Evolutionary conservation across 208 protist genomes (phyloP), one percentile per base, ranked within the genome.

Genomic region (Trypanosoma lewisi): DNA sequence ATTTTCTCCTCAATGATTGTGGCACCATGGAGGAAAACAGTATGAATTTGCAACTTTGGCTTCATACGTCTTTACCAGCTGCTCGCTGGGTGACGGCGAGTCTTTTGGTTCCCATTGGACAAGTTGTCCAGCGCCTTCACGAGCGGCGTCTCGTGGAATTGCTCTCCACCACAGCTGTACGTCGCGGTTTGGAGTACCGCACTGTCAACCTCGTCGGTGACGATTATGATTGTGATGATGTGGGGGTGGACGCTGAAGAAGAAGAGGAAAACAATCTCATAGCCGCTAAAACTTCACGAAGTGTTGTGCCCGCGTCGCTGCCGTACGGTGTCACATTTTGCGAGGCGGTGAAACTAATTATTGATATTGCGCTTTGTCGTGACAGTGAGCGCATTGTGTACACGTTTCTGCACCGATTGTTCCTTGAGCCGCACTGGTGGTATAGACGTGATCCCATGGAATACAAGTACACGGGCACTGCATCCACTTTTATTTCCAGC

Each of bases 61-160:
- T 93, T 9, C 78, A 87, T 65, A 70, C 76, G 21, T 78, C 68
- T n/a, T 76, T 89, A 4, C 89, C 89, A 12, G 85, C 78, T 25
- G 83, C 85, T 21, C 68, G 85, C 11, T 95, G 89, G 89, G 63
- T 95, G 12, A 81, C 80, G 28, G 84, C 79, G 58, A 85, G 83
- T 37, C 59, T 93, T 21, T 73, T 93, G 17, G 77, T 93, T 42
- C 89, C 85, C 4, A 81, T 93, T 28, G 82, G 62, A 9, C 69
- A 83, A 28, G 77, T 81, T 11, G 83, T 88, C 23, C 85, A 90
- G 64, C 83, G 73, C 9, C 59, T 91, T 42, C 83, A 93, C 33
- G 64, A 81, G 54, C 79, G 76, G 7, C 75, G 85, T 0, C 71
- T 91, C 56, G 34, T 21, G 11, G 63, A 80, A 5, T 52, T 95